Evolutionary conservation across 805 yeast genomes (phyloP), one percentile per base, ranked within the genome.

Genomic region (Sporopachydermia lactativora): DNA sequence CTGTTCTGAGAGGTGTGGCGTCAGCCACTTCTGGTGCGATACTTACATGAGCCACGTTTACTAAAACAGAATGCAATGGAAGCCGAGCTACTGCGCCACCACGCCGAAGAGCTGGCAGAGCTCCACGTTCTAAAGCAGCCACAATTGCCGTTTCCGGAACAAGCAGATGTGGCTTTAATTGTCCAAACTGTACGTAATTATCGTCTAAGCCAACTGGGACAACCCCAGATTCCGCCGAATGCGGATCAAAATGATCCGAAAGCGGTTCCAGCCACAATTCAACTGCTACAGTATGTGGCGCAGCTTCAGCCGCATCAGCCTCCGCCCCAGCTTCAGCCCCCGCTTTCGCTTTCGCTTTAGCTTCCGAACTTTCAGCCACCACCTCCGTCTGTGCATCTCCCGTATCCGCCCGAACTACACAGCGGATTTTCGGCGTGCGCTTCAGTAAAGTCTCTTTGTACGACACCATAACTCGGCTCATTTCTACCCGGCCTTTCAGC

Each of bases 401-500:
- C 8, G 31, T 24, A 8, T 24, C 13, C 8, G 31, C n/a, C 13
- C n/a, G 8, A 8, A 24, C n/a, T 24, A 8, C 31, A 24, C 31
- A 24, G 8, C 13, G 13, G n/a, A 24, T n/a, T 8, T 8, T n/a
- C 8, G 31, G 31, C 8, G 13, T 24, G 8, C n/a, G 13, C 31
- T 24, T 17, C 14, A 41, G 46, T 4, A 74, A 49, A 0, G 84
- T 72, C 57, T 92, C 98, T 53, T 83, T 85, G 57, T 82, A 89
- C 0, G 96, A 81, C 3, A 92, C 95, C 63, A 77, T 83, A 15
- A 92, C 83, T 40, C 78, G 77, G 37, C 96, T 86, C 34, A 85
- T 68, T 19, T 77, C 77, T 1, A 83, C 81, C 42, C 78, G 75
- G 2, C 94, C 95, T 55, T 80, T 79, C 69, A 86, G 67, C 43